Base-by-base conservation (phyloP, 129 eudicot species). In the Pulicaria dysenterica region DNA sequence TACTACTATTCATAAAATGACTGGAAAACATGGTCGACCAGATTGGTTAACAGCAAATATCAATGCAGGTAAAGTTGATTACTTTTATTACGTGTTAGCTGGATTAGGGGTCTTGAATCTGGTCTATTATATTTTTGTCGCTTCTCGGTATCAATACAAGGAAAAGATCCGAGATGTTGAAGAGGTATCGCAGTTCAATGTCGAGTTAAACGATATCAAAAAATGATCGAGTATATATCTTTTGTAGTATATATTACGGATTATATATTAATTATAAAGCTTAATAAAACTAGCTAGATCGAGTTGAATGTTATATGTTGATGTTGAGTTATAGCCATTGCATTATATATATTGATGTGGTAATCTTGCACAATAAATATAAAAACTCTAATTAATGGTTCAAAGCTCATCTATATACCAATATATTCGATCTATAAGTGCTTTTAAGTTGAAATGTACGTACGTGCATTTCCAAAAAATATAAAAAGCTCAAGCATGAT, bases 41-140 rank as follows among this genome's bases (percentile, higher is more conserved):
- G 88, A 86, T 64, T 95, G 99, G 99, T 64, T 95, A 62, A 83
- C 97, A 0, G 77, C 87, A 7, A 67, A 90, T 67, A 77, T 95
- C 57, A 95, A 95, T 43, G 81, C n/a, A 0, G 95, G 86, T 0
- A 81, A 61, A 57, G 86, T 95, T 4, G 99, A 95, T 53, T 77
- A 88, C 73, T 86, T 86, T 41, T 95, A 95, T 73, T 91, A 78
- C 54, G 61, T 90, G 60, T 36, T 95, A 13, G 94, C 90, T 10
- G 81, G 75, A 34, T 53, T 95, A 76, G 99, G 99, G 39, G 81
- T 81, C 4, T 12, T 95, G 65, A 95, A 95, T 44, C 15, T 90
- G 40, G 74, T 67, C 2, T 95, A 95, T 68, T 95, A 86, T 82
- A 67, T 95, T 0, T n/a, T 81, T 6, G 81, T 81, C 31, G 78